Percentiles rank a stretch among this genome's conserved stretches.
Evolutionary conservation across 2,329 filamentous ascomycete species (phyloP).

Genomic region (Scedosporium boydii): DNA sequence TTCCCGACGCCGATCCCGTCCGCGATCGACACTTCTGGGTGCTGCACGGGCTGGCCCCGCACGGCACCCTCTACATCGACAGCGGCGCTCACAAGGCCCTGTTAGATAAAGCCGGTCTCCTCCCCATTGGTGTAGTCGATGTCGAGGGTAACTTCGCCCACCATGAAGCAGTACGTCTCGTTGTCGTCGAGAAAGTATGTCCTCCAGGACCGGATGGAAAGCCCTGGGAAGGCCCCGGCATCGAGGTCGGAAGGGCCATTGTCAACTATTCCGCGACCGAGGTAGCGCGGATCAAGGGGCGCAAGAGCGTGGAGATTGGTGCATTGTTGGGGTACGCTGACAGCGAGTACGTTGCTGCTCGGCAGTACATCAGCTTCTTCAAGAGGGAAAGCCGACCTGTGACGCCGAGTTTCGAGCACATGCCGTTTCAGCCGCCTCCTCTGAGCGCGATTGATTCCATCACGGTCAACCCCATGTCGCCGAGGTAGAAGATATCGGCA

Average conservation of each 20-base stretch:
- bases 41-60: conserved; percentile 79
- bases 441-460: conserved; percentile 4
- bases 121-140: conserved; percentile 83
- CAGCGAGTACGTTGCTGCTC: conserved; percentile 83
- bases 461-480: neutral
- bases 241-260: conserved; percentile 78
- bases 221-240: conserved; percentile 39
- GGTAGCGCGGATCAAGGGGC: conserved; percentile 74
- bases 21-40: conserved; percentile 96
- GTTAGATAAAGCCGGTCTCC: conserved; percentile 71
- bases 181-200: conserved; percentile 59
- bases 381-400: conserved; percentile 41
- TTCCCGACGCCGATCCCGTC: conserved; percentile 75
- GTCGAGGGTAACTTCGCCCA: conserved; percentile 84
- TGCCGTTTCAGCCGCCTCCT: neutral
- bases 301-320: conserved; percentile 73
- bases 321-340: conserved; percentile 81
- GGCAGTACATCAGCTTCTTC: conserved; percentile 80
- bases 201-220: conserved; percentile 30
- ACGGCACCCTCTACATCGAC: conserved; percentile 89
- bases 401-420: conserved; percentile 29
- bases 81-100: conserved; percentile 77
- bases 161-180: conserved; percentile 81
- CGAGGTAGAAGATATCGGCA: neutral
- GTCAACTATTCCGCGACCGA: conserved; percentile 89